Evolutionary conservation across 2,329 filamentous ascomycete genomes (phyloP).

Genomic region (Colletotrichum orchidophilum): DNA sequence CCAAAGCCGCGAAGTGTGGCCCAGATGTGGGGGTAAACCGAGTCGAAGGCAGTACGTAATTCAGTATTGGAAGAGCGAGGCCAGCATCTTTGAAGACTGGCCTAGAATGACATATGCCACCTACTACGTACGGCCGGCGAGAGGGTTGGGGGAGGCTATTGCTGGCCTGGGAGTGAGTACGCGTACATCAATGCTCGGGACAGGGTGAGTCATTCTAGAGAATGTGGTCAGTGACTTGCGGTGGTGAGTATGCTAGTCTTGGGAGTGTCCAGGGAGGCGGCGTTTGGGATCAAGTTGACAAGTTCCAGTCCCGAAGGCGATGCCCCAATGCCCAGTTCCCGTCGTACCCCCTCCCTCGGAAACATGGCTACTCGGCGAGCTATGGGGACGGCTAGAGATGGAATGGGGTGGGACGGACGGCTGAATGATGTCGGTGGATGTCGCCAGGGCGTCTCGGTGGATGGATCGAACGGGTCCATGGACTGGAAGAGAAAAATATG

Average conservation of each 20-base stretch:
- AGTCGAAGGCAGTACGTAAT: constrained; percentile 21
- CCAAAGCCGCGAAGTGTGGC: neutral
- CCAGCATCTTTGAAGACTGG: neutral
- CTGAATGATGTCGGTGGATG: constrained; percentile 20
- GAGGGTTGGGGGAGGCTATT: neutral
- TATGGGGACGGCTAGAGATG: neutral
- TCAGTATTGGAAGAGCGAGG: neutral
- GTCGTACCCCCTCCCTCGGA: neutral
- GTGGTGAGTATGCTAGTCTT: neutral
- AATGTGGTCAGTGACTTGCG: neutral
- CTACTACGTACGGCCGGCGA: neutral
- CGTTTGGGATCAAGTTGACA: neutral
- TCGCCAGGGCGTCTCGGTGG: constrained; percentile 1
- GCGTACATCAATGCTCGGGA: neutral
- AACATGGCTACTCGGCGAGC: neutral
- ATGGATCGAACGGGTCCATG: constrained; percentile 12
- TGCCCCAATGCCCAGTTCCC: neutral
- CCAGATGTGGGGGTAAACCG: constrained; percentile 21
- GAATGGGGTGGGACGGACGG: neutral
- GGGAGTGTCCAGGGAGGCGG: neutral
- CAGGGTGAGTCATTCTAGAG: neutral
- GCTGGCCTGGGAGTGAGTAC: neutral
- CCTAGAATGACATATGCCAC: neutral
- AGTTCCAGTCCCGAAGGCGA: neutral
- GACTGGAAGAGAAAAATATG: neutral